Evolutionary conservation across 148 eudicot genomes (phyloP), one percentile per base, ranked within the genome.

Genomic region (Pouteria glomerata): DNA sequence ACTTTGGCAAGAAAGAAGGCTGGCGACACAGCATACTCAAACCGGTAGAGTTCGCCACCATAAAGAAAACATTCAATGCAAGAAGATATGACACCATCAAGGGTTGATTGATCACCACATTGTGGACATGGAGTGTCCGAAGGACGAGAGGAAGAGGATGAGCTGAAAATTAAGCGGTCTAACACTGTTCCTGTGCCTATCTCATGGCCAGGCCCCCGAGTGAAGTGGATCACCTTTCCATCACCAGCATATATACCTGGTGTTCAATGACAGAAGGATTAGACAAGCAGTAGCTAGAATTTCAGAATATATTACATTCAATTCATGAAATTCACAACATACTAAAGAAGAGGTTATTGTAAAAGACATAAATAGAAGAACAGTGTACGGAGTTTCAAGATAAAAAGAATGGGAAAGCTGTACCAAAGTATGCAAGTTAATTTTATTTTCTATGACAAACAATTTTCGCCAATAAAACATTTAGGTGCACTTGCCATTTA

Each of bases 51-150:
- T 27, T 89, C 90, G 0, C 93, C 96, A 35, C 82, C 92, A 37
- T 75, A 77, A 27, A 95, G 93, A 74, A 95, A 95, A 65, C 98
- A 95, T 2, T 95, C 96, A 3, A 95, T 85, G 80, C 98, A 94
- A 8, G 98, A 94, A 45, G 84, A 84, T 34, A 91, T 85, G 63
- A 94, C 98, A 62, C 98, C 98, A 19, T 78, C 82, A 26, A 81
- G 68, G 2, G 41, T 73, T 30, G 90, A 85, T 72, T 85, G 96
- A 78, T 86, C 96, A 29, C 91, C 96, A 14, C 98, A 95, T 80
- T 62, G 74, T 53, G 83, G 82, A 73, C 98, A 95, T 34, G 90
- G 86, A 52, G 81, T 26, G 51, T 74, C 82, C 1, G 82, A 48
- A 15, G 72, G 31, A 56, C 80, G 79, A 7, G 89, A 69, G 26